Conservation (phyloP, 2,329 filamentous ascomycete genomes). For the Penicillium thymicola region DNA sequence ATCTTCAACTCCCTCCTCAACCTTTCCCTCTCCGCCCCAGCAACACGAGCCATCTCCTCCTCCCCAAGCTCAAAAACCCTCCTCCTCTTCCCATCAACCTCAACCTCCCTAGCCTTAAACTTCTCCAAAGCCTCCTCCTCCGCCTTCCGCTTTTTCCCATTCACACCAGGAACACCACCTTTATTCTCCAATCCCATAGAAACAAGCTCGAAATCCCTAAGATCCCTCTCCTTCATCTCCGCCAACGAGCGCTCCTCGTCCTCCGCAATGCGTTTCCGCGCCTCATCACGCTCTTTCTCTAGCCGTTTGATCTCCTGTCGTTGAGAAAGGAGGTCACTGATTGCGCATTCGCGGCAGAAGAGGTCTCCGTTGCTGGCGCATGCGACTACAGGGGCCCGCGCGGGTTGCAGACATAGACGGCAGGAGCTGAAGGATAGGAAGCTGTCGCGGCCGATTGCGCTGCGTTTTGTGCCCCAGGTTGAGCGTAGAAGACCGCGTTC, state of each 20-base stretch:
- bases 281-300: conserved; percentile 63
- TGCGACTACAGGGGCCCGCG: conserved; percentile 79
- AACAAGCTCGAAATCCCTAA: conserved; percentile 79
- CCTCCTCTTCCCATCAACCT: conserved; percentile 50
- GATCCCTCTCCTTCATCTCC: conserved; percentile 66
- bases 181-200: conserved; percentile 62
- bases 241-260: conserved; percentile 60
- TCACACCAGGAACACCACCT: not conserved
- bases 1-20: conserved; percentile 67
- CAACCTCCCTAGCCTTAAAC: conserved; percentile 27
- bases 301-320: conserved; percentile 84
- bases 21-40: conserved; percentile 65
- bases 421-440: conserved; percentile 91
- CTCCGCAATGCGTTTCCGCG: conserved; percentile 61
- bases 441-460: conserved; percentile 83
- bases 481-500: conserved; percentile 79
- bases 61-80: conserved; percentile 79
- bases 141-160: conserved; percentile 9
- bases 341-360: conserved; percentile 92
- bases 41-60: conserved; percentile 69
- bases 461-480: conserved; percentile 76
- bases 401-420: conserved; percentile 77
- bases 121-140: conserved; percentile 17
- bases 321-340: conserved; percentile 86
- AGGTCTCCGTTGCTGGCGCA: conserved; percentile 77